Conservation (phyloP, 805 yeast genomes). For the Cyberlindnera suaveolens region DNA sequence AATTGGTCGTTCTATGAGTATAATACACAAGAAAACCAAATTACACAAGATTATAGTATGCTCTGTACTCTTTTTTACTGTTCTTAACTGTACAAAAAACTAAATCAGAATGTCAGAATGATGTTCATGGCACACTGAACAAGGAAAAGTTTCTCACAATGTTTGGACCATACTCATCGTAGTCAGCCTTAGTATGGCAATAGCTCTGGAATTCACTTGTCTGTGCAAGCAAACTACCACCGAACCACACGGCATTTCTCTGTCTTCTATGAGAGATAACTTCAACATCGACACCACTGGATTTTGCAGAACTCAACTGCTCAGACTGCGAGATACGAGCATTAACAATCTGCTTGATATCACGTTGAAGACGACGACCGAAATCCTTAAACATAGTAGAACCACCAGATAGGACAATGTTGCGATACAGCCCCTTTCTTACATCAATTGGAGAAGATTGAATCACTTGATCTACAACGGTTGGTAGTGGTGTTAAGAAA, state of each 20-base stretch:
- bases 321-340: constrained; percentile 84
- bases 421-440: constrained; percentile 90
- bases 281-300: constrained; percentile 94
- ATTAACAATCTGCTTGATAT: constrained; percentile 78
- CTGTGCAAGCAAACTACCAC: constrained; percentile 95
- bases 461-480: constrained; percentile 91
- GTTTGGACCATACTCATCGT: constrained; percentile 96
- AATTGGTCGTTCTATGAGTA: not conserved
- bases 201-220: constrained; percentile 94
- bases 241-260: constrained; percentile 99
- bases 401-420: constrained; percentile 95
- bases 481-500: constrained; percentile 91
- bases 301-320: constrained; percentile 55
- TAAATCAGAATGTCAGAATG: not conserved
- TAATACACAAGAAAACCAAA: not conserved
- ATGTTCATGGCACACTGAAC: constrained; percentile 70
- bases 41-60: no score
- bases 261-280: constrained; percentile 97
- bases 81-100: no score
- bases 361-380: constrained; percentile 96
- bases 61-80: no score
- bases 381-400: constrained; percentile 98
- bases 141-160: constrained; percentile 95
- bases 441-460: constrained; percentile 97
- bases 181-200: constrained; percentile 95